Evolutionary conservation across 345 rosid genomes (phyloP).

Genomic region (Nasturtium officinale): DNA sequence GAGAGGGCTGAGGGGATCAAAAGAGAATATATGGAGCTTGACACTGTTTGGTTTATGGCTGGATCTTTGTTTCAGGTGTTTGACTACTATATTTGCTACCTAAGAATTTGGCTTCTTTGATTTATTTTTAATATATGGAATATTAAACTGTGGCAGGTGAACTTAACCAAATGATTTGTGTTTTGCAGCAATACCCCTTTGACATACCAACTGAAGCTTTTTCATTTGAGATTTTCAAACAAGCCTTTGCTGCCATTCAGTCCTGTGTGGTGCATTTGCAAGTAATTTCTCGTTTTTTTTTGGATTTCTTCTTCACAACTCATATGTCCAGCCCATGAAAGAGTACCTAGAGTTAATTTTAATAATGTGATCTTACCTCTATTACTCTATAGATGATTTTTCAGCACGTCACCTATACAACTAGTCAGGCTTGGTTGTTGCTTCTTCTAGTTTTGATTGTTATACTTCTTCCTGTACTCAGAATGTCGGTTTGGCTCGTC

Average conservation of each 20-base stretch:
- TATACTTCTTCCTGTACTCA: slow-evolving; percentile 46
- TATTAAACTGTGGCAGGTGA: background rate
- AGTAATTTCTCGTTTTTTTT: slow-evolving; percentile 48
- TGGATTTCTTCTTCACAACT: slow-evolving; percentile 1
- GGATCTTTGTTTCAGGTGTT: slow-evolving; percentile 95
- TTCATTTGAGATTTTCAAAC: slow-evolving; percentile 88
- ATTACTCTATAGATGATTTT: slow-evolving; percentile 3
- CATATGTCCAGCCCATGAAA: background rate
- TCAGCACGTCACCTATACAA: slow-evolving; percentile 1
- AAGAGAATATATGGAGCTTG: slow-evolving; percentile 93
- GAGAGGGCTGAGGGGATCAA: slow-evolving; percentile 88
- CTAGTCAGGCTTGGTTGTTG: slow-evolving; percentile 18
- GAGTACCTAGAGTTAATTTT: background rate
- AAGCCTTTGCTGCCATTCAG: slow-evolving; percentile 96
- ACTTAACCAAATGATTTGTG: slow-evolving; percentile 31
- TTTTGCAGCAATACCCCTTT: slow-evolving; percentile 89
- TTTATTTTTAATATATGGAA: background rate
- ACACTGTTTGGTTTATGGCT: slow-evolving; percentile 99
- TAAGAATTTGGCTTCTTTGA: background rate
- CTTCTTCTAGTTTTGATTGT: slow-evolving; percentile 23
- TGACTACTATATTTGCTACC: slow-evolving; percentile 10
- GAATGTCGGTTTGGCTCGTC: slow-evolving; percentile 95
- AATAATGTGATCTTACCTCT: background rate
- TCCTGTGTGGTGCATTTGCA: slow-evolving; percentile 98
- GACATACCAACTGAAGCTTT: slow-evolving; percentile 98